These are phyloP conservation scores for Populus alba DNA, from an alignment of 345 rosid species.

Conservation along the genomic window DNA sequence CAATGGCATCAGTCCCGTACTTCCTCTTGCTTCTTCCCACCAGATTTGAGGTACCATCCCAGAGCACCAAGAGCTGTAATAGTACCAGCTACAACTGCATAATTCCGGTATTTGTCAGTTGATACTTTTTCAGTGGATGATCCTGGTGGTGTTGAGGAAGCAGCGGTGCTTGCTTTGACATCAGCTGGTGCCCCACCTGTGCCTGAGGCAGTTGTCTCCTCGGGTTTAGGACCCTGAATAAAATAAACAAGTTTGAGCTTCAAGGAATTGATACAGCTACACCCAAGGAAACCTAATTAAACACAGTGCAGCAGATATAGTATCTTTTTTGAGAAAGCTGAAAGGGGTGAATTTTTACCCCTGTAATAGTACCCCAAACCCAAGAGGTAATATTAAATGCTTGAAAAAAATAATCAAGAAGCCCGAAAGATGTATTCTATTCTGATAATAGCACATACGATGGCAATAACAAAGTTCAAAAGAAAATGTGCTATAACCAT, in stretches of 20 bases:
- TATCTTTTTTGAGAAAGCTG: not conserved
- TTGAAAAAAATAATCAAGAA: too few relatives aligned
- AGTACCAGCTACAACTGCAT: conserved; percentile 78
- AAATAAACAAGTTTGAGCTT: not conserved
- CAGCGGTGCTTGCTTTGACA: conserved; percentile 41
- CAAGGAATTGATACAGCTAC: not conserved
- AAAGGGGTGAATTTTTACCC: not conserved
- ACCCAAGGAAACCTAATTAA: not conserved
- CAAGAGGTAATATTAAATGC: not conserved
- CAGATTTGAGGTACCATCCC: conserved; percentile 85
- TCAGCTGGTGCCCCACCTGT: conserved; percentile 36
- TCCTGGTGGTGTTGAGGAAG: conserved; percentile 45
- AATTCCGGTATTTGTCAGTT: conserved; percentile 67
- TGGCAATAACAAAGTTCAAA: not conserved
- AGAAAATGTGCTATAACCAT: conserved; percentile 1
- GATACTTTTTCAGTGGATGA: conserved; percentile 59
- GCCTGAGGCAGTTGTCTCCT: conserved; percentile 46
- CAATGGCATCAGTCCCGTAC: conserved; percentile 47
- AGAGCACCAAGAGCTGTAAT: conserved; percentile 57
- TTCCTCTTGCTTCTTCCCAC: conserved; percentile 66
- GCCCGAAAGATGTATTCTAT: too few relatives aligned
- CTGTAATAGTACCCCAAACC: not conserved
- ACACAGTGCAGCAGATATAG: not conserved
- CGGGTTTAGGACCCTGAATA: conserved; percentile 70
- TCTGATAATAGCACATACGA: not conserved